Percentiles rank a stretch among this genome's conserved stretches.
phyloP scores from a whole-genome alignment of 306 rosid species.

The Argentina anserina region DNA sequence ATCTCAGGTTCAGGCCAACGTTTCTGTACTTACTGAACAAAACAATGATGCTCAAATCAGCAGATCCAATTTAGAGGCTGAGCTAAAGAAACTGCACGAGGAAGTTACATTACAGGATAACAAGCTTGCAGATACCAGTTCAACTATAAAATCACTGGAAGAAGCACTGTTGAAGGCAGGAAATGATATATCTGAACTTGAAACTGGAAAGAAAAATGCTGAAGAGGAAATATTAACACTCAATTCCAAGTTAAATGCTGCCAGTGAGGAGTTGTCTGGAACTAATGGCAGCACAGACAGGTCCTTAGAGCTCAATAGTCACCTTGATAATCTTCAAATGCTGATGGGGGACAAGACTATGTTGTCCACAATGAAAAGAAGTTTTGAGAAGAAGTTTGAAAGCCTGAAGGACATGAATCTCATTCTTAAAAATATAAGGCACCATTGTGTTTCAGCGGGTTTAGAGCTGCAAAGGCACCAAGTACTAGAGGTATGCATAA shows the following conservation, averaged over 20 bases:
- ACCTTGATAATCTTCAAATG: slow-evolving; percentile 61
- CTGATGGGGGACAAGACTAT: slow-evolving; percentile 59
- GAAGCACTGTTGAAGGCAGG: slow-evolving; percentile 69
- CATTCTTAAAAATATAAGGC: slow-evolving; percentile 51
- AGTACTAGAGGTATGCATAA: slow-evolving; percentile 47
- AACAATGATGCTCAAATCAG: slow-evolving; percentile 48
- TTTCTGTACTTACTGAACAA: slow-evolving; percentile 55
- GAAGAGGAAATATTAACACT: slow-evolving; percentile 63
- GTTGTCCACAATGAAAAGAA: slow-evolving; percentile 43
- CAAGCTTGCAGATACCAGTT: slow-evolving; percentile 49
- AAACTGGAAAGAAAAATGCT: slow-evolving; percentile 54
- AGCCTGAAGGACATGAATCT: slow-evolving; percentile 53
- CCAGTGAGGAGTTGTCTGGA: slow-evolving; percentile 68
- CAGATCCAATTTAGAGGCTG: slow-evolving; percentile 57
- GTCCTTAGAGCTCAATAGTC: slow-evolving; percentile 50
- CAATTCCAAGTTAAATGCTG: slow-evolving; percentile 60
- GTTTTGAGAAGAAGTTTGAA: slow-evolving; percentile 60
- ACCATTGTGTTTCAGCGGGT: slow-evolving; percentile 36
- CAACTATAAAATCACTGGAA: slow-evolving; percentile 55
- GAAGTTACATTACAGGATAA: slow-evolving; percentile 50
- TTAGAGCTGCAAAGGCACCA: slow-evolving; percentile 41
- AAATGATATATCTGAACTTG: slow-evolving; percentile 49
- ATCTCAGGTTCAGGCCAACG: slow-evolving; percentile 45
- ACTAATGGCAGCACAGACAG: slow-evolving; percentile 51
- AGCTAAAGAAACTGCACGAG: slow-evolving; percentile 64